Percentiles rank a stretch among this genome's conserved stretches.
phyloP scores from a whole-genome alignment of 768 basidiomycete genomes.

The Russula sp. region DNA sequence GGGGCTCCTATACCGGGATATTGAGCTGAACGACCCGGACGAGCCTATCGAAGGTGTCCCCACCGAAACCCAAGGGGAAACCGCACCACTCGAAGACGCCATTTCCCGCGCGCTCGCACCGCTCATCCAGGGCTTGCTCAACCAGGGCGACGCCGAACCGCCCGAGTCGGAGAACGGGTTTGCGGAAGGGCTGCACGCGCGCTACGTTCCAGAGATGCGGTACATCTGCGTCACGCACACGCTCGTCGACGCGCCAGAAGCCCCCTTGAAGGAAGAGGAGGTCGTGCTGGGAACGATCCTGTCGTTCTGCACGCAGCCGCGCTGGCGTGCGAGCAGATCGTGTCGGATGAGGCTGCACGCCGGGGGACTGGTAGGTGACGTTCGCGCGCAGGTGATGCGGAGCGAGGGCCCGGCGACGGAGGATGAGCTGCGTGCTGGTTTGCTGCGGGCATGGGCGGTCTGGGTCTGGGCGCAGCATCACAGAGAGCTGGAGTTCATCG shows the following conservation, averaged over 20 bases:
- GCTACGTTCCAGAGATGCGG: neutral
- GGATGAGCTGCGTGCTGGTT: neutral
- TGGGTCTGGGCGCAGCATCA: too few relatives aligned
- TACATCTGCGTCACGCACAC: constrained; percentile 35
- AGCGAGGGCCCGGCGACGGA: neutral
- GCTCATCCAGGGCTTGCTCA: neutral
- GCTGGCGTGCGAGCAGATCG: constrained; percentile 35
- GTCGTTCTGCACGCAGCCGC: constrained; percentile 54
- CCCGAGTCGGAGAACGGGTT: neutral
- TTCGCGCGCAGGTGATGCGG: neutral
- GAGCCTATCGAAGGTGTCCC: constrained; percentile 16
- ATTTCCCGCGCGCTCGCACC: constrained; percentile 4
- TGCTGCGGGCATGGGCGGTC: neutral
- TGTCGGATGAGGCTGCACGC: neutral
- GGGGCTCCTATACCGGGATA: constrained; percentile 25
- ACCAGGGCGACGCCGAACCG: neutral
- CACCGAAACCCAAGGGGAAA: neutral
- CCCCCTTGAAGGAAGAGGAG: constrained; percentile 59
- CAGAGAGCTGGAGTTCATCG: too few relatives aligned
- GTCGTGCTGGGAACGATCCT: constrained; percentile 68
- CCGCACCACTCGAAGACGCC: neutral
- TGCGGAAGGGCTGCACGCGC: neutral
- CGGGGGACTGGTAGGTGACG: neutral
- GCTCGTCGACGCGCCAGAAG: constrained; percentile 46
- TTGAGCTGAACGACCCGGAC: constrained; percentile 39